Conservation (phyloP, 2,329 filamentous ascomycete genomes). For the Stagonosporopsis vannaccii region DNA sequence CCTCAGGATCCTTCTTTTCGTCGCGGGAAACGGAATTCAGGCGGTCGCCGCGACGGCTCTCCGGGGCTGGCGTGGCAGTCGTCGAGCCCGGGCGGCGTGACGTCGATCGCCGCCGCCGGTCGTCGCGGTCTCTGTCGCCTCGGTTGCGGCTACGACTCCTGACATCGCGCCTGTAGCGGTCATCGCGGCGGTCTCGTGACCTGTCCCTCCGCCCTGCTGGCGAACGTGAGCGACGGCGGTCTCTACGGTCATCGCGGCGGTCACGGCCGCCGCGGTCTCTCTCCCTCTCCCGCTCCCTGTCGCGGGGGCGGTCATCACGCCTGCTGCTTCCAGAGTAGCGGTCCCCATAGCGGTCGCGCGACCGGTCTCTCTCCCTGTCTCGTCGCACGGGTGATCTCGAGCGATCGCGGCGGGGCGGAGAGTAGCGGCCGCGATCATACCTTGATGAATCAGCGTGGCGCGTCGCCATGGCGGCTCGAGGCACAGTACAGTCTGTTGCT, state of each 20-base stretch:
- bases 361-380: conserved; percentile 18
- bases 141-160: conserved; percentile 42
- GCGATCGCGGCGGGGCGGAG: conserved; percentile 49
- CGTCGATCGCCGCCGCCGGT: conserved; percentile 61
- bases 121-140: conserved; percentile 31
- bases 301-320: conserved; percentile 58
- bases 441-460: conserved; percentile 77
- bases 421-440: conserved; percentile 55
- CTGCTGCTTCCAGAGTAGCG: conserved; percentile 48
- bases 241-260: conserved; percentile 51
- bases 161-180: conserved; percentile 47
- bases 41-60: conserved; percentile 34
- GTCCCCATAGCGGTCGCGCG: conserved; percentile 52
- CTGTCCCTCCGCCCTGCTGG: conserved; percentile 65
- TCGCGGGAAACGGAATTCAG: conserved; percentile 53
- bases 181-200: conserved; percentile 60
- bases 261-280: conserved; percentile 42
- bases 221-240: conserved; percentile 56
- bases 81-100: conserved; percentile 56
- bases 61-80: conserved; percentile 59
- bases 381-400: conserved; percentile 60
- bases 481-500: conserved; percentile 31
- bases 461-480: conserved; percentile 52
- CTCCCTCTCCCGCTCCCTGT: conserved; percentile 35
- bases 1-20: conserved; percentile 54